Evolutionary conservation across 2,329 filamentous ascomycete genomes (phyloP).

Genomic region (Colletotrichum zoysiae): DNA sequence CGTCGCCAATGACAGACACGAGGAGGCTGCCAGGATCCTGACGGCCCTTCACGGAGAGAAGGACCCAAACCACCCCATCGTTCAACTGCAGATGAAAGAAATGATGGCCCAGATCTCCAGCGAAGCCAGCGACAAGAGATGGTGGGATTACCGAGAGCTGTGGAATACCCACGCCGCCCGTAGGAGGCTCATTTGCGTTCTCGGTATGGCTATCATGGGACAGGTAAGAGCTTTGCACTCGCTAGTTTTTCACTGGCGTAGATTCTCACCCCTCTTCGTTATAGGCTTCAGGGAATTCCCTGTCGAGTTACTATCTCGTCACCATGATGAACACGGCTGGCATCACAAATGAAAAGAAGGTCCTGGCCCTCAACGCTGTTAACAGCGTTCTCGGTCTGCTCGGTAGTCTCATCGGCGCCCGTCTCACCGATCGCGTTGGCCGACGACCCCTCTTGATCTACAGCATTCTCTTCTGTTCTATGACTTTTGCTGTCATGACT

Average conservation of each 20-base stretch:
- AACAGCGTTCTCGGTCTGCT: slow-evolving; percentile 67
- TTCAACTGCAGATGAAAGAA: slow-evolving; percentile 65
- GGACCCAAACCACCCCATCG: slow-evolving; percentile 61
- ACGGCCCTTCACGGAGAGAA: slow-evolving; percentile 66
- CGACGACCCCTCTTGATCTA: slow-evolving; percentile 67
- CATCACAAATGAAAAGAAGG: slow-evolving; percentile 61
- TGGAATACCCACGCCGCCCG: slow-evolving; percentile 63
- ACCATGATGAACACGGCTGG: slow-evolving; percentile 64
- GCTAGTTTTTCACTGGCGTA: neutral
- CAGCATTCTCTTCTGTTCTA: slow-evolving; percentile 59
- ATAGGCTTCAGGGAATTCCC: slow-evolving; percentile 56
- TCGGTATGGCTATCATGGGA: slow-evolving; percentile 65
- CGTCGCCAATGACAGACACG: slow-evolving; percentile 56
- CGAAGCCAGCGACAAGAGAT: slow-evolving; percentile 65
- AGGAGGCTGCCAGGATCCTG: slow-evolving; percentile 58
- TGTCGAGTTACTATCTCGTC: slow-evolving; percentile 67
- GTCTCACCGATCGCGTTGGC: slow-evolving; percentile 67
- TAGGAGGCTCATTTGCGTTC: slow-evolving; percentile 64
- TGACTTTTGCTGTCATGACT: slow-evolving; percentile 63
- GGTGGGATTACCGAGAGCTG: slow-evolving; percentile 68
- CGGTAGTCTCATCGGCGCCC: slow-evolving; percentile 65
- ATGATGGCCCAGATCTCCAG: slow-evolving; percentile 59
- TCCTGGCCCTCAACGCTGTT: slow-evolving; percentile 64
- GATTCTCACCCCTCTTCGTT: neutral
- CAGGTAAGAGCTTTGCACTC: slow-evolving; percentile 56